phyloP scores from a whole-genome alignment of 768 basidiomycete genomes.

The Auricularia auricula-judae region DNA sequence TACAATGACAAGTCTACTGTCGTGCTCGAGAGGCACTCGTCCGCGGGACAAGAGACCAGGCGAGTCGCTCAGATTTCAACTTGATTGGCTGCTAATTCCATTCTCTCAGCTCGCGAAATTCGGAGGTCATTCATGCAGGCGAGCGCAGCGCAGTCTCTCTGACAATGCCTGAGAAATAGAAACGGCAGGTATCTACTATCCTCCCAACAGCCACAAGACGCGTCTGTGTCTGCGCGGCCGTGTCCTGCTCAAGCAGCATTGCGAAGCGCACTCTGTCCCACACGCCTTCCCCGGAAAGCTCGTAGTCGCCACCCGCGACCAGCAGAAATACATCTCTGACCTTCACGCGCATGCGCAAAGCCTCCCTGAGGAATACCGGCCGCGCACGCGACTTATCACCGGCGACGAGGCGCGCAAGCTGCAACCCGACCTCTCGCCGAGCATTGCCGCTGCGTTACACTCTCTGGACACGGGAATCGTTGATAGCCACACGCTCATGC shows the following conservation, averaged over 20 bases:
- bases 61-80: slow-evolving; percentile 13
- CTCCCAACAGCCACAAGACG: slow-evolving; percentile 73
- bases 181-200: slow-evolving; percentile 71
- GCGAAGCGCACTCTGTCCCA: slow-evolving; percentile 50
- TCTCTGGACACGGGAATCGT: slow-evolving; percentile 85
- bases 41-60: slow-evolving; percentile 84
- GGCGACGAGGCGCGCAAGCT: slow-evolving; percentile 57
- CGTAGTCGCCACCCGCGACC: slow-evolving; percentile 64
- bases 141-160: slow-evolving; percentile 5
- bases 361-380: slow-evolving; percentile 26
- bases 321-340: slow-evolving; percentile 56
- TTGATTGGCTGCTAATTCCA: background rate
- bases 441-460: slow-evolving; percentile 65
- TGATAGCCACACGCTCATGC: slow-evolving; percentile 77
- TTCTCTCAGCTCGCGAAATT: slow-evolving; percentile 68
- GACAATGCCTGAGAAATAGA: background rate
- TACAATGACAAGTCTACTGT: slow-evolving; percentile 64
- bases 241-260: slow-evolving; percentile 70
- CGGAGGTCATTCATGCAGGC: slow-evolving; percentile 92
- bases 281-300: slow-evolving; percentile 77
- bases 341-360: slow-evolving; percentile 52
- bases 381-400: slow-evolving; percentile 59
- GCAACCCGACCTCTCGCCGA: slow-evolving; percentile 71
- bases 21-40: slow-evolving; percentile 66
- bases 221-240: slow-evolving; percentile 78